A percentile compares a stretch with the other conserved stretches of the same genome.
Conservation (phyloP, 2,329 filamentous ascomycete species). For the Fusarium sp. region DNA sequence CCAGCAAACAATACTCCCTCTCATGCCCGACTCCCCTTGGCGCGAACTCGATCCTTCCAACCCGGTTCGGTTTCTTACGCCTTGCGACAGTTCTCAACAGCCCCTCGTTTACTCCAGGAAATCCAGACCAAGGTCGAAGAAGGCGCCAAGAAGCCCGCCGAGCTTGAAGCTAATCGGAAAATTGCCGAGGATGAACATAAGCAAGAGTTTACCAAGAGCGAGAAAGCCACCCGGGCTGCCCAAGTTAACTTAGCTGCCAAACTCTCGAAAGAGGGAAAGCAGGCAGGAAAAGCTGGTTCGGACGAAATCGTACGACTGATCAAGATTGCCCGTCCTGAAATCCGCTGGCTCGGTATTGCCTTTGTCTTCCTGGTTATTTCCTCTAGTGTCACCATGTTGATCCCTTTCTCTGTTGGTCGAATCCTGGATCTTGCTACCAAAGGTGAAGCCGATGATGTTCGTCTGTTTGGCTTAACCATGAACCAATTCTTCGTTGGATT, state of each 20-base stretch:
- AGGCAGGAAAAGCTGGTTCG: constrained; percentile 68
- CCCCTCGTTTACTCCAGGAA: constrained; percentile 39
- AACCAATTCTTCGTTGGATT: constrained; percentile 90
- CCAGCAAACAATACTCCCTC: constrained; percentile 22
- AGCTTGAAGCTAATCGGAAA: constrained; percentile 48
- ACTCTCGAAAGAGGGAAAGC: constrained; percentile 82
- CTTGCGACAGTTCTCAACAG: constrained; percentile 49
- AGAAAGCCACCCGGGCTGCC: constrained; percentile 86
- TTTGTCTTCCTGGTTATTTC: constrained; percentile 89
- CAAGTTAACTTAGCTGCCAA: constrained; percentile 91
- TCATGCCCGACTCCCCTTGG: constrained; percentile 5
- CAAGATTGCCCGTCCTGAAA: constrained; percentile 88
- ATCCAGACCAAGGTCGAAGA: constrained; percentile 46
- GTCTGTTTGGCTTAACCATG: constrained; percentile 85
- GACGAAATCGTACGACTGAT: constrained; percentile 87
- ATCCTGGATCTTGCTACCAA: constrained; percentile 93
- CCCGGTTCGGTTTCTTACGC: constrained; percentile 29
- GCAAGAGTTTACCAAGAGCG: constrained; percentile 71
- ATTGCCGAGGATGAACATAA: constrained; percentile 50
- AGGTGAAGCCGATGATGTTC: constrained; percentile 70
- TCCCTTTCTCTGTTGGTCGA: constrained; percentile 95
- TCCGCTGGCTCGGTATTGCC: constrained; percentile 79
- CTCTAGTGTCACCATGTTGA: constrained; percentile 92
- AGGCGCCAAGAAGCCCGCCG: constrained; percentile 53
- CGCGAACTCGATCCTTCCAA: constrained; percentile 8